Percentiles rank a stretch among this genome's conserved stretches.
These are phyloP conservation scores for Tuber magnatum DNA, from an alignment of 495 filamentous ascomycete genomes.

Conservation along the genomic window DNA sequence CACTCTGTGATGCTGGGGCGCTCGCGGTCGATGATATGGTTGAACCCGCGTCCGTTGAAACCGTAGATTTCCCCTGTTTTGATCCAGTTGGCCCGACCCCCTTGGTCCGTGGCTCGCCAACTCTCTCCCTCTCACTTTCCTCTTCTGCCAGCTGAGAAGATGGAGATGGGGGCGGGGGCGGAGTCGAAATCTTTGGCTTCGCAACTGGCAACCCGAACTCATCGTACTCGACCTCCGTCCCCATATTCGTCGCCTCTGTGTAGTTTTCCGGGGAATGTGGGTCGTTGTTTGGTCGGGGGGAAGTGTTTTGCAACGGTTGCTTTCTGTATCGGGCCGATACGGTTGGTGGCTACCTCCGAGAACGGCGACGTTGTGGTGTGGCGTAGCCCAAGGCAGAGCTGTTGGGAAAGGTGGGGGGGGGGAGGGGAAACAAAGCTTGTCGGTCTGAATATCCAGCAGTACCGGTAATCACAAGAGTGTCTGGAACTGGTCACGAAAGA, in stretches of 20 bases:
- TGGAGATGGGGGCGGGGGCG: background rate
- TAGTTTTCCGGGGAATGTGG: background rate
- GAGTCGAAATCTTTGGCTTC: constrained; percentile 10
- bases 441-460: background rate
- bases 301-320: background rate
- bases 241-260: background rate
- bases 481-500: background rate
- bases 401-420: background rate
- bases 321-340: background rate
- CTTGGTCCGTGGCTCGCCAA: background rate
- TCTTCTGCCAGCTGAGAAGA: constrained; percentile 25
- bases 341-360: background rate
- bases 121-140: constrained; percentile 29
- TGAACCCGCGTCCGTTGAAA: background rate
- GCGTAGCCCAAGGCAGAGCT: background rate
- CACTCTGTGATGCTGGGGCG: background rate
- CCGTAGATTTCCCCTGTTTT: background rate
- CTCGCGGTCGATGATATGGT: background rate
- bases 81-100: background rate
- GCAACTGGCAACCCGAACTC: constrained; percentile 35
- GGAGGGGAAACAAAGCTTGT: background rate
- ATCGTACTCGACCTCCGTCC: constrained; percentile 30
- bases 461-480: background rate
- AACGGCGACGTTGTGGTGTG: background rate
- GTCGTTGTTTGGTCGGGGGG: background rate